These are phyloP conservation scores for Isatis tinctoria DNA, from an alignment of 345 rosid genomes.

Conservation along the genomic window DNA sequence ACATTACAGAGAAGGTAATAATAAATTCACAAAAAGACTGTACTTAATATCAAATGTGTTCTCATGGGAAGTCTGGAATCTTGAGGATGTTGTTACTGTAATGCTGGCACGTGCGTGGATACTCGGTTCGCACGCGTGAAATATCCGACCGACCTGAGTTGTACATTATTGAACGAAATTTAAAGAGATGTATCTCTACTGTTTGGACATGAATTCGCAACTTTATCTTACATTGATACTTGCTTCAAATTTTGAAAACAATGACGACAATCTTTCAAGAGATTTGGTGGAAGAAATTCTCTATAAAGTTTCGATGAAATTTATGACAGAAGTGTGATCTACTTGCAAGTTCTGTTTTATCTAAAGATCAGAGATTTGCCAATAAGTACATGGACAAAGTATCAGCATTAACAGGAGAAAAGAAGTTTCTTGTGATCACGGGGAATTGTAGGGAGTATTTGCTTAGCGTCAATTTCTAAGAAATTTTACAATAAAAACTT, in stretches of 20 bases:
- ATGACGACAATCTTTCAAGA: background rate
- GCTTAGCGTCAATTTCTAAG: background rate
- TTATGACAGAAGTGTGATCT: background rate
- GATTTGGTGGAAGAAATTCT: slow-evolving; percentile 5
- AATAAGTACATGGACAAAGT: background rate
- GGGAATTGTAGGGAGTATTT: no score
- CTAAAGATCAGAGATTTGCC: background rate
- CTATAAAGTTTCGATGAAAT: background rate
- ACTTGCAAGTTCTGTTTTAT: background rate
- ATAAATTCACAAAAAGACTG: background rate
- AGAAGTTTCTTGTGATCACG: background rate
- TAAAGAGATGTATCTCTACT: no score
- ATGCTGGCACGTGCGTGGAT: slow-evolving; percentile 26
- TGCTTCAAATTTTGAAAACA: background rate
- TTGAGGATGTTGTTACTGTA: slow-evolving; percentile 19
- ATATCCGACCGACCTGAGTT: slow-evolving; percentile 3
- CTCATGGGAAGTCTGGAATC: slow-evolving; percentile 22
- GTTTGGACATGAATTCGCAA: background rate
- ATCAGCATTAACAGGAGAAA: background rate
- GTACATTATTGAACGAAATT: background rate
- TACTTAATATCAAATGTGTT: slow-evolving; percentile 4
- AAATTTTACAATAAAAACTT: background rate
- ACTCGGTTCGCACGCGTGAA: slow-evolving; percentile 6
- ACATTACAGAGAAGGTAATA: background rate
- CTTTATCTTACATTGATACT: background rate